Conservation (phyloP, 768 basidiomycete genomes). For the Leccinellum luteum region DNA sequence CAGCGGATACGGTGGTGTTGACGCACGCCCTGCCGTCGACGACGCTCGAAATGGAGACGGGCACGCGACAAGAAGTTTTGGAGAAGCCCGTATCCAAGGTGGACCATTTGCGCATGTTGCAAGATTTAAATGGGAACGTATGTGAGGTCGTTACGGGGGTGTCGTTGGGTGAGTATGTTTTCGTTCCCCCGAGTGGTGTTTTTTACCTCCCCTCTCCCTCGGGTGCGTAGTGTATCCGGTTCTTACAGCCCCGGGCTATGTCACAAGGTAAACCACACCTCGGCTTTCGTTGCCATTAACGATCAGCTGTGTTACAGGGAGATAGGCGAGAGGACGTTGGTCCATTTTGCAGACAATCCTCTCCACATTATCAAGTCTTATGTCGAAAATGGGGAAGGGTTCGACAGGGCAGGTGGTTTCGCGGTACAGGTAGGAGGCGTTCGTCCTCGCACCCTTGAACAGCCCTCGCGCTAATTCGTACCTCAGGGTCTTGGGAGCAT, state of each 20-base stretch:
- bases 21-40: constrained; percentile 65
- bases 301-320: constrained; percentile 42
- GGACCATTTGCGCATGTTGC: constrained; percentile 85
- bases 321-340: constrained; percentile 78
- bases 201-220: background rate
- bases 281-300: background rate
- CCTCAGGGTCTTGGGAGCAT: constrained; percentile 77
- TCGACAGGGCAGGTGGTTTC: constrained; percentile 91
- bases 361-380: constrained; percentile 67
- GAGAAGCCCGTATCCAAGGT: constrained; percentile 83
- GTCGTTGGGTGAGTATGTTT: constrained; percentile 58
- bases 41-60: constrained; percentile 41
- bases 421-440: constrained; percentile 71
- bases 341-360: constrained; percentile 70
- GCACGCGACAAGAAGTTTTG: constrained; percentile 65
- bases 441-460: background rate
- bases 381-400: constrained; percentile 79
- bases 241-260: constrained; percentile 73
- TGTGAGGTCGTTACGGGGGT: constrained; percentile 96
- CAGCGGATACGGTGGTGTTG: constrained; percentile 96
- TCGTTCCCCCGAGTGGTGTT: background rate
- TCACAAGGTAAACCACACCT: constrained; percentile 48
- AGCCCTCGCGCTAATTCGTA: background rate
- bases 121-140: constrained; percentile 79
- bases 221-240: constrained; percentile 62